Evolutionary conservation across 345 rosid species (phyloP).

Genomic region (Salix purpurea): DNA sequence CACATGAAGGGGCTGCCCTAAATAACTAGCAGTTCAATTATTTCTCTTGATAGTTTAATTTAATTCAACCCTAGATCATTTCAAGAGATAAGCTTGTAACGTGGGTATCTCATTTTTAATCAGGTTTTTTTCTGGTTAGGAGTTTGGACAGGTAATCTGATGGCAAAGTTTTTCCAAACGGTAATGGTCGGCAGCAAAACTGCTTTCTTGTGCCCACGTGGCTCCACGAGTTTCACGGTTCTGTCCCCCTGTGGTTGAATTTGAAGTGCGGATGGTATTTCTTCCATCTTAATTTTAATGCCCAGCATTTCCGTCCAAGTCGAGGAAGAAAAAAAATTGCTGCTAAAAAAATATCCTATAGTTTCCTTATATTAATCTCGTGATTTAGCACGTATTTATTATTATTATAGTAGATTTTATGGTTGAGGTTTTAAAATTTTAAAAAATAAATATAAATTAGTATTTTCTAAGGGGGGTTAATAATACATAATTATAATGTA

Average conservation of each 20-base stretch:
- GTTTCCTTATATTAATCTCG: too few species aligned
- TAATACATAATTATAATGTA: too few species aligned
- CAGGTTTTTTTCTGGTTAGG: background rate
- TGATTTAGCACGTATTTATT: too few species aligned
- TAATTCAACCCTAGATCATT: background rate
- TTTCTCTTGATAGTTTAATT: background rate
- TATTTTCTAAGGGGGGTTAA: too few species aligned
- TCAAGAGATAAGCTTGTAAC: background rate
- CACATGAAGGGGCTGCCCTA: constrained; percentile 50
- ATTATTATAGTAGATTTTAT: too few species aligned
- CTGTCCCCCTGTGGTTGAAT: background rate
- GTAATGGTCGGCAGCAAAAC: constrained; percentile 21
- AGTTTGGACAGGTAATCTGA: constrained; percentile 1
- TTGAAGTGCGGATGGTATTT: background rate
- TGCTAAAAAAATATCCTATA: too few species aligned
- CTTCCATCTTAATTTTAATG: background rate
- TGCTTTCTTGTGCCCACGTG: constrained; percentile 24
- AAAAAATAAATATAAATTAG: too few species aligned
- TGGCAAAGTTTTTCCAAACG: constrained; percentile 14
- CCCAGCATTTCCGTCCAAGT: constrained; percentile 9
- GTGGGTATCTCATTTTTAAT: background rate
- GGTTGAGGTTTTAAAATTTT: too few species aligned
- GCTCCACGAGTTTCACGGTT: constrained; percentile 19
- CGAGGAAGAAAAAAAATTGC: too few species aligned
- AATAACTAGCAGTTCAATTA: constrained; percentile 28